Evolutionary conservation across 2,329 filamentous ascomycete genomes (phyloP).

Genomic region (Fusarium incarnatum): DNA sequence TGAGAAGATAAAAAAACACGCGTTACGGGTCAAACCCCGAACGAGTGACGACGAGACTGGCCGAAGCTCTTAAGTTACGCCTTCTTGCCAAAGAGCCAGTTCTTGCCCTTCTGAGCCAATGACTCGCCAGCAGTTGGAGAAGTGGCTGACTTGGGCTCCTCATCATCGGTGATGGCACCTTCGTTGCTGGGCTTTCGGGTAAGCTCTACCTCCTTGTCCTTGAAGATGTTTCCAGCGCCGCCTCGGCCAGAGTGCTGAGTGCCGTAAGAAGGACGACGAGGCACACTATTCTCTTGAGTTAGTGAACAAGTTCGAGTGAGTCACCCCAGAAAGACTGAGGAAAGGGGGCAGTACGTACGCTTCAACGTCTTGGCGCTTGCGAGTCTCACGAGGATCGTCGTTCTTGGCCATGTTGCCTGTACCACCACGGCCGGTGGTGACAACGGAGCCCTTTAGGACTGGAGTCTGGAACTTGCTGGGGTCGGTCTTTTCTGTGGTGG

Average conservation of each 20-base stretch:
- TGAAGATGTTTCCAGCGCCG: conserved; percentile 78
- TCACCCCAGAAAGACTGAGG: neutral
- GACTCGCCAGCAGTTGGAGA: conserved; percentile 30
- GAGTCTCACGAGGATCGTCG: conserved; percentile 78
- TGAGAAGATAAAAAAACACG: conserved; percentile 6
- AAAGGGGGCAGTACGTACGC: conserved; percentile 61
- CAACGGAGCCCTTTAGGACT: conserved; percentile 82
- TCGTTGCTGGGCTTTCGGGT: conserved; percentile 49
- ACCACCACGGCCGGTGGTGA: conserved; percentile 91
- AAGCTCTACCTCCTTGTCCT: conserved; percentile 56
- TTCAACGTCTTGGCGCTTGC: conserved; percentile 85
- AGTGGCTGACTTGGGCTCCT: conserved; percentile 22
- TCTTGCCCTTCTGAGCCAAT: conserved; percentile 59
- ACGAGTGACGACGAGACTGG: neutral
- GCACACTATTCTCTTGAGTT: conserved; percentile 53
- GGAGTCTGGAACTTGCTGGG: conserved; percentile 81
- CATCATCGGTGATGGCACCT: conserved; percentile 46
- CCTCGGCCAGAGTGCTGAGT: conserved; percentile 78
- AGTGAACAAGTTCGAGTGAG: conserved; percentile 14
- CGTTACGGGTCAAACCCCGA: neutral
- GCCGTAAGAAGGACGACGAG: conserved; percentile 67
- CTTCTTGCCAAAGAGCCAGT: conserved; percentile 64
- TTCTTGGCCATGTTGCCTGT: conserved; percentile 86
- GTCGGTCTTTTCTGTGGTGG: conserved; percentile 63
- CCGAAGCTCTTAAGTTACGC: conserved; percentile 42